Evolutionary conservation across 164 flowering plant species (phyloP).

Genomic region (Malania oleifera): DNA sequence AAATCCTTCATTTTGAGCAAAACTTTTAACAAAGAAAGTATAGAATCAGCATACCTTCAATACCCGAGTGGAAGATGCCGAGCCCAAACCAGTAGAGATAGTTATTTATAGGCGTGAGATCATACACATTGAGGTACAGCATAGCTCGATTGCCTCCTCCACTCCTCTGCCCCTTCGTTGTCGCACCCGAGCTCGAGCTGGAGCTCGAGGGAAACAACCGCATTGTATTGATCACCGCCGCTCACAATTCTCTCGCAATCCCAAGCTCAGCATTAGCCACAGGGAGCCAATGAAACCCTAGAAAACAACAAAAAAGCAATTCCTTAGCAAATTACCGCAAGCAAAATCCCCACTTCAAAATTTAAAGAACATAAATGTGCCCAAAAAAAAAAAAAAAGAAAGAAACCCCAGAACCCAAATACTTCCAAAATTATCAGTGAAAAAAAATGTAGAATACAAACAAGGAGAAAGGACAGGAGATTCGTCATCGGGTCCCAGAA

Average conservation of each 20-base stretch:
- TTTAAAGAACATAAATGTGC: neutral
- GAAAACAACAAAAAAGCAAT: neutral
- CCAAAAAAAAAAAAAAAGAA: neutral
- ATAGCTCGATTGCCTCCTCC: constrained; percentile 29
- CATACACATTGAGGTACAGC: constrained; percentile 86
- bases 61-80: constrained; percentile 89
- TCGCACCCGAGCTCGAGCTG: constrained; percentile 20
- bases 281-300: constrained; percentile 3
- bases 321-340: neutral
- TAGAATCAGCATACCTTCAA: constrained; percentile 58
- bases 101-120: constrained; percentile 82
- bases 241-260: constrained; percentile 11
- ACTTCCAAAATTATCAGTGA: too few relatives aligned
- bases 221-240: constrained; percentile 33
- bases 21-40: neutral
- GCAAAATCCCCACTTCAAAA: neutral
- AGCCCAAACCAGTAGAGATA: constrained; percentile 91
- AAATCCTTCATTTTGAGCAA: too few relatives aligned
- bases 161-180: constrained; percentile 30
- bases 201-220: constrained; percentile 39
- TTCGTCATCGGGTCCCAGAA: neutral
- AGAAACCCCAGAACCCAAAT: too few relatives aligned
- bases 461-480: neutral
- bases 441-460: neutral
- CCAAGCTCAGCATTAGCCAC: constrained; percentile 23